Evolutionary conservation across 2,329 filamentous ascomycete genomes (phyloP).

Genomic region (Ambrosiella cleistominuta): DNA sequence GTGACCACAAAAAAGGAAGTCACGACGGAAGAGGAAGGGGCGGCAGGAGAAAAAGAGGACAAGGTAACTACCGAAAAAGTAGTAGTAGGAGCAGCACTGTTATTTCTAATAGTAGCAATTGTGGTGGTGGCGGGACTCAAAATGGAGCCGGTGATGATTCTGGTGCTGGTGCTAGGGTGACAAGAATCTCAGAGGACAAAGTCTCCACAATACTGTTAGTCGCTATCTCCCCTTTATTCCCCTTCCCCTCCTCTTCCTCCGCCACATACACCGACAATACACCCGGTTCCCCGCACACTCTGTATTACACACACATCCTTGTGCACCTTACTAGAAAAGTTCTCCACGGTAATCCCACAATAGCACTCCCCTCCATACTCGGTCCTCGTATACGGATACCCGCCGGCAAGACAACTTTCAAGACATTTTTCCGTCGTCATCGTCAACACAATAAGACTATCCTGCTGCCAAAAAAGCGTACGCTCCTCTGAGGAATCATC

Average conservation of each 20-base stretch:
- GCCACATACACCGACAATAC: slow-evolving; percentile 32
- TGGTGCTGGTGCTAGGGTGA: no score
- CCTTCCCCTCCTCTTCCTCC: slow-evolving; percentile 21
- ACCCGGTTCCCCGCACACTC: slow-evolving; percentile 31
- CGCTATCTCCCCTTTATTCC: slow-evolving; percentile 16
- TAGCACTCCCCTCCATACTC: slow-evolving; percentile 29
- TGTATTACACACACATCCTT: slow-evolving; percentile 27
- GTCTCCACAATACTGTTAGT: slow-evolving; percentile 9
- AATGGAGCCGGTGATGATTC: no score
- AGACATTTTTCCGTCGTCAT: slow-evolving; percentile 29
- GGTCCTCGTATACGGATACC: slow-evolving; percentile 31
- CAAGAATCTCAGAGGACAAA: slow-evolving; percentile 1
- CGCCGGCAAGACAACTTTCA: slow-evolving; percentile 24
- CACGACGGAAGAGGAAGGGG: slow-evolving; percentile 14
- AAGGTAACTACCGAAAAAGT: not conserved
- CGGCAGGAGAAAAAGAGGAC: not conserved
- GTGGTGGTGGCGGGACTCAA: no score
- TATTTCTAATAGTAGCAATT: not conserved
- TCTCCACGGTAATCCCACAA: slow-evolving; percentile 36
- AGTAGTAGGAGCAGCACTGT: slow-evolving; percentile 9
- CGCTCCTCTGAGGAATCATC: slow-evolving; percentile 26
- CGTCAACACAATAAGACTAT: slow-evolving; percentile 19
- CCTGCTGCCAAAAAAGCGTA: slow-evolving; percentile 28
- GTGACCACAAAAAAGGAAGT: slow-evolving; percentile 20
- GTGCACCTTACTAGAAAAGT: slow-evolving; percentile 23